These are phyloP conservation scores for Dactylellina sp. DNA, from an alignment of 2,329 filamentous ascomycete species.

Conservation along the genomic window DNA sequence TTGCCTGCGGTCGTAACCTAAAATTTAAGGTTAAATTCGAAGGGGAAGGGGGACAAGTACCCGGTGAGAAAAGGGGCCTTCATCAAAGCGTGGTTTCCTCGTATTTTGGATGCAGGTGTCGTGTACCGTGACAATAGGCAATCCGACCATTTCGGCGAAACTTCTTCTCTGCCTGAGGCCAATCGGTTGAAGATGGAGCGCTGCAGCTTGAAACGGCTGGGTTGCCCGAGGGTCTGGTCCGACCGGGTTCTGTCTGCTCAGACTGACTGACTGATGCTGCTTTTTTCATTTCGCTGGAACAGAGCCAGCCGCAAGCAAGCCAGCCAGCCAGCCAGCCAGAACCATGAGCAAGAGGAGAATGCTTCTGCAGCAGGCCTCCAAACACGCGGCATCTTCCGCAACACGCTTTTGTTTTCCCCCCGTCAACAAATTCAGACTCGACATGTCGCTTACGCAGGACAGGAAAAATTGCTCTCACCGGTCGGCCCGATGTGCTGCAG, in stretches of 20 bases:
- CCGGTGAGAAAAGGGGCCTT: conserved; percentile 24
- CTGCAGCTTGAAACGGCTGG: conserved; percentile 38
- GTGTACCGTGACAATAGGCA: conserved; percentile 18
- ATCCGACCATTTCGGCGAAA: conserved; percentile 7
- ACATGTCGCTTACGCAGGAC: conserved; percentile 49
- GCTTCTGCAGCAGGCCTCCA: conserved; percentile 25
- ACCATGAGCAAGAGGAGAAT: too few relatives aligned
- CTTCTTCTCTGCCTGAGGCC: conserved; percentile 5
- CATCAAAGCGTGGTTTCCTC: background rate
- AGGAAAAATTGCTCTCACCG: conserved; percentile 8
- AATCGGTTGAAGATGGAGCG: conserved; percentile 39
- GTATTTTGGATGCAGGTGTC: conserved; percentile 9
- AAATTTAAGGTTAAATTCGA: too few relatives aligned
- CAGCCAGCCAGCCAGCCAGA: background rate
- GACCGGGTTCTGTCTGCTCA: conserved; percentile 40
- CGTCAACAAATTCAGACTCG: too few relatives aligned
- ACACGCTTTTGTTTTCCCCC: background rate
- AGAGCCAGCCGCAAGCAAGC: background rate
- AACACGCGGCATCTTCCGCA: background rate
- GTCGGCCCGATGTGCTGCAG: conserved; percentile 37
- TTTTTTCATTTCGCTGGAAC: conserved; percentile 56
- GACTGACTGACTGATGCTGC: conserved; percentile 35
- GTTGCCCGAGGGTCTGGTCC: conserved; percentile 50
- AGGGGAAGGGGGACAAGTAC: background rate
- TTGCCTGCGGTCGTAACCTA: too few relatives aligned